These are phyloP conservation scores for Venturiaceae sp. DNA, from an alignment of 2,329 filamentous ascomycete genomes.

Conservation along the genomic window DNA sequence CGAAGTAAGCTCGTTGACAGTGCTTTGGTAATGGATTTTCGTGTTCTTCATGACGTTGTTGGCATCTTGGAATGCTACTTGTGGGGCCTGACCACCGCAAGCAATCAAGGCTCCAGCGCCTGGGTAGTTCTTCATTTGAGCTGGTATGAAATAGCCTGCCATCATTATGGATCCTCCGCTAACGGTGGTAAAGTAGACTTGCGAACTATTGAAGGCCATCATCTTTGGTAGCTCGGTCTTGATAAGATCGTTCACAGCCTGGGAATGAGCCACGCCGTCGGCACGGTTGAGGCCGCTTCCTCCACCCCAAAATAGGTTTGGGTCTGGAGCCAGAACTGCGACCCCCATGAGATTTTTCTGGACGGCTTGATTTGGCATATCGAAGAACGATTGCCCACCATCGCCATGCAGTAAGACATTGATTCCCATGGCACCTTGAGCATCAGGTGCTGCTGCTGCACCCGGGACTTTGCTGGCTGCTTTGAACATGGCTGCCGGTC, in stretches of 20 bases:
- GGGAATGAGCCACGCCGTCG: constrained; percentile 46
- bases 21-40: constrained; percentile 44
- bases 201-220: constrained; percentile 41
- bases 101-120: constrained; percentile 45
- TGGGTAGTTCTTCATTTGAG: constrained; percentile 41
- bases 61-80: constrained; percentile 39
- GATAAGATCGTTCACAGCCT: constrained; percentile 45
- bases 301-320: constrained; percentile 50
- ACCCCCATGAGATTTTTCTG: constrained; percentile 43
- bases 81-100: constrained; percentile 45
- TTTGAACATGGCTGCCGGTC: constrained; percentile 45
- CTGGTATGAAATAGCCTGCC: constrained; percentile 39
- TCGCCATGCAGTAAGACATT: constrained; percentile 53
- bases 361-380: constrained; percentile 46
- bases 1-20: constrained; percentile 30
- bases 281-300: constrained; percentile 41
- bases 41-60: constrained; percentile 34
- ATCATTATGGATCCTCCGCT: constrained; percentile 45
- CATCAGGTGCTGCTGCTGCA: constrained; percentile 23
- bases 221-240: constrained; percentile 39
- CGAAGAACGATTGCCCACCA: constrained; percentile 49
- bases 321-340: constrained; percentile 43
- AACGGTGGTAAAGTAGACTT: constrained; percentile 50
- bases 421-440: constrained; percentile 33
- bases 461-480: constrained; percentile 39